Evolutionary conservation across 495 filamentous ascomycete genomes (phyloP).

Genomic region (Umbilicaria muhlenbergii): DNA sequence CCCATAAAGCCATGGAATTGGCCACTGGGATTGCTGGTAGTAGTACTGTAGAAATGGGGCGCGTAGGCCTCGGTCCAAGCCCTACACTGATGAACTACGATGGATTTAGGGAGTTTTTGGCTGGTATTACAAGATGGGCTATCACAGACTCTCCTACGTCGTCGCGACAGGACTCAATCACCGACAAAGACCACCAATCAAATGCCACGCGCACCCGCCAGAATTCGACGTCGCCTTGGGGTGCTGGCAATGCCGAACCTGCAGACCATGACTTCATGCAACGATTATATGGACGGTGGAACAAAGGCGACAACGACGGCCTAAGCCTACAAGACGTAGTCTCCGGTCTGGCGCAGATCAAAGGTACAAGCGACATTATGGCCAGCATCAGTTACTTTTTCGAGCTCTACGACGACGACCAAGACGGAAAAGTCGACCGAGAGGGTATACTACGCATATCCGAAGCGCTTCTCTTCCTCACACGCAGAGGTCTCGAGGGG

Average conservation of each 20-base stretch:
- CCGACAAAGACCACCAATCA: slow-evolving; percentile 43
- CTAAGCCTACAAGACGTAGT: slow-evolving; percentile 84
- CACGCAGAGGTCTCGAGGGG: slow-evolving; percentile 68
- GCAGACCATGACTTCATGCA: slow-evolving; percentile 93
- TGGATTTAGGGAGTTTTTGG: slow-evolving; percentile 84
- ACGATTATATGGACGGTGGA: slow-evolving; percentile 79
- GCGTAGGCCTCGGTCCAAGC: slow-evolving; percentile 81
- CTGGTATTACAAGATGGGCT: slow-evolving; percentile 80
- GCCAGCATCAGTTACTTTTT: slow-evolving; percentile 95
- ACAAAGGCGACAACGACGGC: slow-evolving; percentile 54
- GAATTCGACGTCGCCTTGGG: slow-evolving; percentile 51
- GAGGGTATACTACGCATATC: slow-evolving; percentile 93
- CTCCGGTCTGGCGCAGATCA: slow-evolving; percentile 73
- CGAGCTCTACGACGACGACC: slow-evolving; percentile 85
- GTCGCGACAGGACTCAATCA: slow-evolving; percentile 33
- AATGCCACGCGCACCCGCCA: slow-evolving; percentile 31
- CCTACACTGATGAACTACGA: slow-evolving; percentile 89
- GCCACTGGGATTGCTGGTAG: slow-evolving; percentile 29
- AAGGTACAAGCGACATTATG: slow-evolving; percentile 91
- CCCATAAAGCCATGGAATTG: slow-evolving; percentile 34
- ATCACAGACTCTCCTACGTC: slow-evolving; percentile 60
- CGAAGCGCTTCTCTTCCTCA: slow-evolving; percentile 85
- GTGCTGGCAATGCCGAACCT: slow-evolving; percentile 55
- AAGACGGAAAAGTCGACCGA: slow-evolving; percentile 84
- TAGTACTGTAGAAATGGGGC: slow-evolving; percentile 47